Percentiles rank a stretch among this genome's conserved stretches.
Evolutionary conservation across 805 yeast species (phyloP).

Genomic region (Maudiozyma bulderi): DNA sequence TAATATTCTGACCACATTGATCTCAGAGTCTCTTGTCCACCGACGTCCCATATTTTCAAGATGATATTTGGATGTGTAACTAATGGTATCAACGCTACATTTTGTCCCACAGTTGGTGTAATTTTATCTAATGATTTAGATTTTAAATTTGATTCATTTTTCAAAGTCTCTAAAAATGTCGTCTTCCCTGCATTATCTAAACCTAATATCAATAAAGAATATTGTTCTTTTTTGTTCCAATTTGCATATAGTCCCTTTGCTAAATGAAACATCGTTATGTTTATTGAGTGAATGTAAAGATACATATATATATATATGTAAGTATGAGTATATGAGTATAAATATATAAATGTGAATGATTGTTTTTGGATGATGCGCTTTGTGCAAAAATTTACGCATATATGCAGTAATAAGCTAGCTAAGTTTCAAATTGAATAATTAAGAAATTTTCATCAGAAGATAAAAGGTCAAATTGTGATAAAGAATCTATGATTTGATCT

Average conservation of each 20-base stretch:
- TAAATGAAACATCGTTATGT: conserved; percentile 51
- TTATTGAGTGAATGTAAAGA: not conserved
- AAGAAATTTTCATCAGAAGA: conserved; percentile 23
- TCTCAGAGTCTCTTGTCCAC: conserved; percentile 85
- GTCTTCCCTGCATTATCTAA: conserved; percentile 96
- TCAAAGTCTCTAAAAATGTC: conserved; percentile 59
- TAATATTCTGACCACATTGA: conserved; percentile 84
- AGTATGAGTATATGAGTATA: not conserved
- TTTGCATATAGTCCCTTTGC: conserved; percentile 50
- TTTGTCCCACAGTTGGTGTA: conserved; percentile 92
- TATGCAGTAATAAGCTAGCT: not conserved
- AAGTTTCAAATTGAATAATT: conserved; percentile 25
- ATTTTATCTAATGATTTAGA: conserved; percentile 52
- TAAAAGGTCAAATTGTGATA: conserved; percentile 9
- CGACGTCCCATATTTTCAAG: conserved; percentile 91
- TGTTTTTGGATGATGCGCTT: no score
- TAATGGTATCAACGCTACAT: conserved; percentile 43
- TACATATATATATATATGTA: not conserved
- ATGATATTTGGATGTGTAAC: conserved; percentile 31
- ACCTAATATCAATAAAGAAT: conserved; percentile 74
- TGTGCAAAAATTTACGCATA: no score
- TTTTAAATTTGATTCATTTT: conserved; percentile 40
- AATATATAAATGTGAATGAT: no score
- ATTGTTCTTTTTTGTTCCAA: conserved; percentile 55
- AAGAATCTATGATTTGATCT: not conserved